Base-by-base conservation (phyloP, 306 rosid genomes). In the Clitoria ternatea region DNA sequence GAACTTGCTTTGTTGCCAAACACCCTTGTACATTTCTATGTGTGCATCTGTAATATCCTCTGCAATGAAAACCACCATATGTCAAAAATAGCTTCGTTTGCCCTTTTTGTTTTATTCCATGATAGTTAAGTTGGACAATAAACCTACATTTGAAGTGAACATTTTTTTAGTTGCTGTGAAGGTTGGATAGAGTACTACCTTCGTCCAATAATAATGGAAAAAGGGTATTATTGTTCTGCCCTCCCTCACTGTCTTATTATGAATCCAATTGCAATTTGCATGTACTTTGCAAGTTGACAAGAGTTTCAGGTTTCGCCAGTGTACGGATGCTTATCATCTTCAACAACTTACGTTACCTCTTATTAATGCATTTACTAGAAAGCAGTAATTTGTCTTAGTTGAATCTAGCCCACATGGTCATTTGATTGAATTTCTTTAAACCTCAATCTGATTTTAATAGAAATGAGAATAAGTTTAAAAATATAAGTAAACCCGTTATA, bases 11-110 rank as follows among this genome's bases (percentile, higher is more conserved):
- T 69, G 90, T 88, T 22, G 97, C 97, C 15, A 69, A 37, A 36
- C 97, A 91, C 7, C 90, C 92, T 74, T 80, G 86, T 44, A 66
- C 53, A 55, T 76, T 27, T 35, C 85, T 75, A 69, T 86, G 86
- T 50, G 92, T 86, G 74, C 97, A 91, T 86, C 97, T 83, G 52
- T 81, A 91, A 63, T 91, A 91, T 56, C 92, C 81, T 67, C 97
- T 91, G 89, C 78, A 85, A 81, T 7, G 12, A 22, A 43, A 65
- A 56, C 11, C 48, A 23, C 32, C 2, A 13, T 2, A 13, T 60
- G 4, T 60, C n/a, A 62, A 62, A 49, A 37, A 14, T 20, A 61
- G 0, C 42, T 11, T 12, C 7, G 22, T 14, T n/a, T 49, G 26
- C 11, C 32, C 32, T 29, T 40, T 72, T 48, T 44, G 18, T 43